These are phyloP conservation scores for Pontederia crassipes DNA, from an alignment of 176 grass and related monocot genomes.

Conservation along the genomic window DNA sequence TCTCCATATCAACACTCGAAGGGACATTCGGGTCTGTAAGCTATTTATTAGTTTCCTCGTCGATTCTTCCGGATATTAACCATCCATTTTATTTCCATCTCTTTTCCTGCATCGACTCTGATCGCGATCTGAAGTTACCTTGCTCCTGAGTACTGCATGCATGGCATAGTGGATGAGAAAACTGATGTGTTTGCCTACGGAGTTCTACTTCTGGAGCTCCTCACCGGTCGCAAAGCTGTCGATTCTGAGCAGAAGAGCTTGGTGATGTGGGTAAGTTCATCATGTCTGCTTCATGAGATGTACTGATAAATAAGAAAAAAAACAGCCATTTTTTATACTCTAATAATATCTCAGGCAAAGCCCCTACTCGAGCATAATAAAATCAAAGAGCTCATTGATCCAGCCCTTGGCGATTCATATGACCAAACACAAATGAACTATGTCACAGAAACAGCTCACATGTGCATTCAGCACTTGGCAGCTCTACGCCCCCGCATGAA, in stretches of 20 bases:
- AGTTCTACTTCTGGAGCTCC: constrained; percentile 61
- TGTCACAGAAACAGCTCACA: constrained; percentile 21
- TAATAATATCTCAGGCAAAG: constrained; percentile 25
- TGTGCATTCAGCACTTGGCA: constrained; percentile 44
- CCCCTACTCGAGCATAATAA: constrained; percentile 27
- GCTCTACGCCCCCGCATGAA: constrained; percentile 45
- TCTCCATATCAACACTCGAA: constrained; percentile 56
- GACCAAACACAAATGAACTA: constrained; percentile 31
- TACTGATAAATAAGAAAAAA: neutral
- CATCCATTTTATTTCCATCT: neutral
- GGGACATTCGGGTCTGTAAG: constrained; percentile 64
- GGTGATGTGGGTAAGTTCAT: constrained; percentile 44
- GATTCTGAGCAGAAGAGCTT: constrained; percentile 45
- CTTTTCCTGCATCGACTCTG: neutral
- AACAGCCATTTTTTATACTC: neutral
- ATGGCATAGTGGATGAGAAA: constrained; percentile 88
- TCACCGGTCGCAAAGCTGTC: constrained; percentile 63
- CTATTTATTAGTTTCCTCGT: neutral
- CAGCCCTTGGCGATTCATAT: constrained; percentile 37
- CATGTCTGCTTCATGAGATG: neutral
- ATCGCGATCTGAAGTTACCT: constrained; percentile 37
- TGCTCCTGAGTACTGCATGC: constrained; percentile 65
- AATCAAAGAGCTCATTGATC: constrained; percentile 37
- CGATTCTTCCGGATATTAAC: neutral
- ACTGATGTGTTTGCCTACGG: constrained; percentile 67